phyloP scores from a whole-genome alignment of 2,329 filamentous ascomycete genomes.

The Aspergillus fumigatus region DNA sequence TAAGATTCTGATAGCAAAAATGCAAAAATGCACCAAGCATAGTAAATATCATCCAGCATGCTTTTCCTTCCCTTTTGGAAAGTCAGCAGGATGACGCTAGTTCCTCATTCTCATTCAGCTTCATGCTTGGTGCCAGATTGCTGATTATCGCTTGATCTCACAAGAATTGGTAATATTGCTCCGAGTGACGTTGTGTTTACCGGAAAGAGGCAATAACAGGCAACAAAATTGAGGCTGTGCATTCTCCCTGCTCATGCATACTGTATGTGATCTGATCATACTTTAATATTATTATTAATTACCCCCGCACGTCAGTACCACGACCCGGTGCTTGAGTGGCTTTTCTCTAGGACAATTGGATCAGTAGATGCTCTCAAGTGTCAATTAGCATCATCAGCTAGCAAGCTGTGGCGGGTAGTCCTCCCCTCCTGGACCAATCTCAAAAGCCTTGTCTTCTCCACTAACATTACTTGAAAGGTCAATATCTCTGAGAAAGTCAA shows the following conservation, averaged over 20 bases:
- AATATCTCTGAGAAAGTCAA: background rate
- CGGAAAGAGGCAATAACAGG: constrained; percentile 6
- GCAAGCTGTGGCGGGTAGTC: constrained; percentile 1
- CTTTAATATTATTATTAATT: background rate
- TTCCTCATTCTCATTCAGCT: constrained; percentile 1
- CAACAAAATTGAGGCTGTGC: constrained; percentile 28
- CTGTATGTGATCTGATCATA: constrained; percentile 1
- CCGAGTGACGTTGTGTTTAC: constrained; percentile 13
- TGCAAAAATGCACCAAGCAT: background rate
- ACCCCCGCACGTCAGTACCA: constrained; percentile 21
- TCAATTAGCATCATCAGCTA: constrained; percentile 12
- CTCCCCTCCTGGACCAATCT: background rate
- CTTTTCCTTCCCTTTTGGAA: constrained; percentile 1
- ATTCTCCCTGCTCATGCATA: constrained; percentile 9
- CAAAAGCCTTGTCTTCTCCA: background rate
- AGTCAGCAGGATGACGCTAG: constrained; percentile 12
- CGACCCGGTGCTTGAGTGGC: constrained; percentile 18
- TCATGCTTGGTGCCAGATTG: background rate
- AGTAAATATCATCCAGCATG: background rate
- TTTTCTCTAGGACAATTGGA: background rate
- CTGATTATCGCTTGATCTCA: constrained; percentile 6
- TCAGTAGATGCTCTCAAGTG: background rate
- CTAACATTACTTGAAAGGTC: background rate
- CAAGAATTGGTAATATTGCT: background rate
- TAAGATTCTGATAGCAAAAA: too few species aligned